These are phyloP conservation scores for Phytophthora tubulina DNA, from an alignment of 352 stramenopile species.

Conservation along the genomic window DNA sequence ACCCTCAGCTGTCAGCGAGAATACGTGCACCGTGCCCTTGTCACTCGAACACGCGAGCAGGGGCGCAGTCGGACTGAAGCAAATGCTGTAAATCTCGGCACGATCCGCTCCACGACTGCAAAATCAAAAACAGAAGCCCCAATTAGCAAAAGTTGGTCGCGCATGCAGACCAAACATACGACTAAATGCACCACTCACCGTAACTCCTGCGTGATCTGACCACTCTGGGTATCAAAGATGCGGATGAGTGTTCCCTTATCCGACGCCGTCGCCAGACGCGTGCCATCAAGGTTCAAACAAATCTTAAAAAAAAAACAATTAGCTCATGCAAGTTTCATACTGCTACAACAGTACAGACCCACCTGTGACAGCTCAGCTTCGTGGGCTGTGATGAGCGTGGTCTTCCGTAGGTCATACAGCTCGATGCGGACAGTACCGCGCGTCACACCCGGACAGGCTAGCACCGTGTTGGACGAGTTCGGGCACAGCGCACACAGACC, in stretches of 20 bases:
- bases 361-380: constrained; percentile 94
- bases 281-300: constrained; percentile 95
- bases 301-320: constrained; percentile 52
- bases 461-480: constrained; percentile 94
- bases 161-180: background rate
- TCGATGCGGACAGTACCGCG: constrained; percentile 95
- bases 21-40: constrained; percentile 98
- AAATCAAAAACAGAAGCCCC: background rate
- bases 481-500: constrained; percentile 95
- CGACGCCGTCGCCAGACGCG: constrained; percentile 94
- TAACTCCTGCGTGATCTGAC: constrained; percentile 91
- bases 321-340: constrained; percentile 1
- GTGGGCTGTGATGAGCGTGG: constrained; percentile 96
- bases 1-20: constrained; percentile 85
- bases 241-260: constrained; percentile 98
- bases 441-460: constrained; percentile 95
- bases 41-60: constrained; percentile 97
- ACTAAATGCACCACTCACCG: constrained; percentile 45
- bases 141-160: constrained; percentile 12
- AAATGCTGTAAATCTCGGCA: constrained; percentile 97
- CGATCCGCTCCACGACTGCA: constrained; percentile 95
- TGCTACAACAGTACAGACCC: background rate
- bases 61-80: constrained; percentile 95
- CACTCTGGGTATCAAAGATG: constrained; percentile 97
- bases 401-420: constrained; percentile 97